Conservation (phyloP, 495 filamentous ascomycete genomes). For the Aspergillus bridgeri region DNA sequence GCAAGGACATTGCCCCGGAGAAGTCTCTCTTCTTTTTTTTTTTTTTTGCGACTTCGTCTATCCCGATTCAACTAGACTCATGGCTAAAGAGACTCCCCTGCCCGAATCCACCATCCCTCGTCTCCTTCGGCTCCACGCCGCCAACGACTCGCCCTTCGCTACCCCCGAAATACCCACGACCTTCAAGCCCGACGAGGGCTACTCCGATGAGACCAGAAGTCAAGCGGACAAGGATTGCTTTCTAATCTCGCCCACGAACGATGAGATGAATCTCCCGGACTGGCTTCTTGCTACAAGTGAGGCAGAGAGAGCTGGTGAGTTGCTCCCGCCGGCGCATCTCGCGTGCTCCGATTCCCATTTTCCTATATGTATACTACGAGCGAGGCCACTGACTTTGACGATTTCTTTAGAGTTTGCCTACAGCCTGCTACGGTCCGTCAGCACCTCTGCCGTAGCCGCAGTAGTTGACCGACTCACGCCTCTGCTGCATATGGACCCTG, state of each 20-base stretch:
- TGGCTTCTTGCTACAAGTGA: conserved; percentile 53
- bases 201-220: conserved; percentile 61
- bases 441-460: conserved; percentile 69
- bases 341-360: neutral
- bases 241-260: conserved; percentile 30
- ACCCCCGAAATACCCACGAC: conserved; percentile 39
- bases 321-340: conserved; percentile 1
- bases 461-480: conserved; percentile 74
- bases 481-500: conserved; percentile 87
- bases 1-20: neutral
- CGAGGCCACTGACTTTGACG: neutral
- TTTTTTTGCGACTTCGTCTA: neutral
- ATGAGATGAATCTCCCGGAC: conserved; percentile 46
- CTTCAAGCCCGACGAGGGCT: conserved; percentile 62
- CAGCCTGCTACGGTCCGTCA: conserved; percentile 64
- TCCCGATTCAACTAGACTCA: conserved; percentile 9
- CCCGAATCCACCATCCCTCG: conserved; percentile 21
- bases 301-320: conserved; percentile 52
- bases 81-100: conserved; percentile 31
- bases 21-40: neutral
- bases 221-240: conserved; percentile 44
- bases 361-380: neutral
- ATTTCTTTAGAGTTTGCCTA: conserved; percentile 44
- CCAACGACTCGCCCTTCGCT: conserved; percentile 23
- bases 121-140: conserved; percentile 25